A percentile compares a stretch with the other conserved stretches of the same genome.
phyloP scores from a whole-genome alignment of 2,329 filamentous ascomycete genomes.

The Cladosporium sp. region DNA sequence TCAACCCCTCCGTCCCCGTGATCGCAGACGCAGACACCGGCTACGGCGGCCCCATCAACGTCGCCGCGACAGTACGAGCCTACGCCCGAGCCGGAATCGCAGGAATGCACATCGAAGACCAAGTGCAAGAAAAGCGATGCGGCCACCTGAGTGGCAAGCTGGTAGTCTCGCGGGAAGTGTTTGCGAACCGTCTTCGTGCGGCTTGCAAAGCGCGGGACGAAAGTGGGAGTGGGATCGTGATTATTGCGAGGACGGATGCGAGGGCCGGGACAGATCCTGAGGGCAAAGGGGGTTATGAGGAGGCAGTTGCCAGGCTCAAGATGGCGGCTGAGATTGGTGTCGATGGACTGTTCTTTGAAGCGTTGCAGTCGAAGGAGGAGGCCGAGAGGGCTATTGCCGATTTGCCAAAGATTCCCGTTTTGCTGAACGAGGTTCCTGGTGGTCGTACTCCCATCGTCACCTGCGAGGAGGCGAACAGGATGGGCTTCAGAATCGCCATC shows the following conservation, averaged over 20 bases:
- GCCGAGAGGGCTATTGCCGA: conserved; percentile 44
- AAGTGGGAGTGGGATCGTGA: conserved; percentile 53
- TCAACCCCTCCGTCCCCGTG: conserved; percentile 53
- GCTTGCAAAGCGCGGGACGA: conserved; percentile 46
- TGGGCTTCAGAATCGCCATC: conserved; percentile 57
- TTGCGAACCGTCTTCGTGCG: conserved; percentile 51
- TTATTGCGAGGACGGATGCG: conserved; percentile 61
- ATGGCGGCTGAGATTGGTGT: conserved; percentile 51
- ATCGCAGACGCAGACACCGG: conserved; percentile 61
- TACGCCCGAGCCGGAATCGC: conserved; percentile 50
- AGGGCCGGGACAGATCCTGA: conserved; percentile 36
- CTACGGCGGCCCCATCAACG: conserved; percentile 44
- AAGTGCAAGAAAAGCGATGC: conserved; percentile 59
- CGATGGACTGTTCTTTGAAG: conserved; percentile 58
- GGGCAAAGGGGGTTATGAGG: conserved; percentile 49
- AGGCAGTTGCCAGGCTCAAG: conserved; percentile 47
- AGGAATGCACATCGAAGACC: conserved; percentile 58
- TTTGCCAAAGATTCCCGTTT: conserved; percentile 46
- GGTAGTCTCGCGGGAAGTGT: conserved; percentile 50
- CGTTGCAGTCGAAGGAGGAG: conserved; percentile 48
- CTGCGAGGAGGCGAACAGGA: conserved; percentile 47
- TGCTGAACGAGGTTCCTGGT: conserved; percentile 54
- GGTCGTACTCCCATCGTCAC: conserved; percentile 52
- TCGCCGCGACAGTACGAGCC: conserved; percentile 22
- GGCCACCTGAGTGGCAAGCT: conserved; percentile 59